Percentiles rank a stretch among this genome's conserved stretches.
Evolutionary conservation across 2,329 filamentous ascomycete genomes (phyloP).

Genomic region (Sarocladium kiliense): DNA sequence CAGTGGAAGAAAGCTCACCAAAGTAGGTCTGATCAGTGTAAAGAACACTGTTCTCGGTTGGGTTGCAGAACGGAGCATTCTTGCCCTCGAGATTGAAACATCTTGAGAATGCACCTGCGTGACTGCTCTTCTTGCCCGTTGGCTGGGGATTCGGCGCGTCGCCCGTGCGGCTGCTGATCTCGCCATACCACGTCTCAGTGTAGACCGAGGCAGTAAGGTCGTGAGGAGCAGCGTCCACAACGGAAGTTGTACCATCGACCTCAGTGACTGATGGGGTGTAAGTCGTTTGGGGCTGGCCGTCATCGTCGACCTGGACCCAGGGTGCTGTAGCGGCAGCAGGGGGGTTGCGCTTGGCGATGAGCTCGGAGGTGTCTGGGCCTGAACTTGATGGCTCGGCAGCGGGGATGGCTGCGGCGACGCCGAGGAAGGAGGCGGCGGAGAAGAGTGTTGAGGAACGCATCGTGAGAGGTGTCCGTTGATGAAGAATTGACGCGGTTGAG

Average conservation of each 20-base stretch:
- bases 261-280: constrained; percentile 44
- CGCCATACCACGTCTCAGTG: constrained; percentile 28
- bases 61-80: constrained; percentile 47
- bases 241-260: constrained; percentile 36
- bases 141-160: constrained; percentile 40
- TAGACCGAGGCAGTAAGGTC: constrained; percentile 41
- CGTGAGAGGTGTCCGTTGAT: not conserved
- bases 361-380: not conserved
- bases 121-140: constrained; percentile 30
- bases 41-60: constrained; percentile 36
- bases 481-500: not conserved
- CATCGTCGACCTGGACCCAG: constrained; percentile 48
- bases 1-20: constrained; percentile 27
- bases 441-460: constrained; percentile 5
- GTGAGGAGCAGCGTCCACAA: constrained; percentile 35
- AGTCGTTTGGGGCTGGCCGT: constrained; percentile 39
- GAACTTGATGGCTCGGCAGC: not conserved
- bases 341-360: constrained; percentile 8
- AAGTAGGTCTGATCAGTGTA: constrained; percentile 45
- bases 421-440: constrained; percentile 1
- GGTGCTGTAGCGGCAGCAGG: constrained; percentile 26
- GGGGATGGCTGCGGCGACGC: constrained; percentile 1
- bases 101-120: constrained; percentile 41
- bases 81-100: constrained; percentile 44
- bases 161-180: constrained; percentile 35